Evolutionary conservation across 345 rosid species (phyloP).

Genomic region (Mangifera indica): DNA sequence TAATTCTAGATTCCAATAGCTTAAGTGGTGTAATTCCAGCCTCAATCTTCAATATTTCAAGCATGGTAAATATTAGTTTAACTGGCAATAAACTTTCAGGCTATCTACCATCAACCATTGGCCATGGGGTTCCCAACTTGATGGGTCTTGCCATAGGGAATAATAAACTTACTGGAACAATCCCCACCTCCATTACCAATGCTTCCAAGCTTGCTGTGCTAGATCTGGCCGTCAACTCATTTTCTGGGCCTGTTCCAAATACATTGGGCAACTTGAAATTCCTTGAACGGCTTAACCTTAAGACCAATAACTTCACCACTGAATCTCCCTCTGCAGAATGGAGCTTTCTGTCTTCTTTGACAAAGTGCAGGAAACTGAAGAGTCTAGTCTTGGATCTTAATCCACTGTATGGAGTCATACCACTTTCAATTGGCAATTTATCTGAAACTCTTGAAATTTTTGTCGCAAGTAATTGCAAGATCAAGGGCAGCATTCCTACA

Average conservation of each 20-base stretch:
- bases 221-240: too few relatives aligned
- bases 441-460: neutral
- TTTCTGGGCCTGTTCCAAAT: too few relatives aligned
- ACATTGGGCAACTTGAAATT: too few relatives aligned
- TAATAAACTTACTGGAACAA: slow-evolving; percentile 10
- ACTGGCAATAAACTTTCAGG: neutral
- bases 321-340: too few relatives aligned
- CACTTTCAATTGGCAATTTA: too few relatives aligned
- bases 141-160: neutral
- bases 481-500: slow-evolving; percentile 15
- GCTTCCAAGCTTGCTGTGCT: too few relatives aligned
- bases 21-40: neutral
- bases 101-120: slow-evolving; percentile 9
- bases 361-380: too few relatives aligned
- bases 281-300: too few relatives aligned
- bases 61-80: neutral
- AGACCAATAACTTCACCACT: too few relatives aligned
- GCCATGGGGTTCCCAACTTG: slow-evolving; percentile 7
- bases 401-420: too few relatives aligned
- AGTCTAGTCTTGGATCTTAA: neutral
- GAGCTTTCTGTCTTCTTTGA: too few relatives aligned
- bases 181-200: slow-evolving; percentile 12
- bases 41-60: slow-evolving; percentile 9
- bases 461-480: neutral
- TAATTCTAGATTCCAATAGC: too few relatives aligned